A percentile compares a stretch with the other conserved stretches of the same genome.
Evolutionary conservation across 495 filamentous ascomycete species (phyloP).

Genomic region (Xylona heveae): DNA sequence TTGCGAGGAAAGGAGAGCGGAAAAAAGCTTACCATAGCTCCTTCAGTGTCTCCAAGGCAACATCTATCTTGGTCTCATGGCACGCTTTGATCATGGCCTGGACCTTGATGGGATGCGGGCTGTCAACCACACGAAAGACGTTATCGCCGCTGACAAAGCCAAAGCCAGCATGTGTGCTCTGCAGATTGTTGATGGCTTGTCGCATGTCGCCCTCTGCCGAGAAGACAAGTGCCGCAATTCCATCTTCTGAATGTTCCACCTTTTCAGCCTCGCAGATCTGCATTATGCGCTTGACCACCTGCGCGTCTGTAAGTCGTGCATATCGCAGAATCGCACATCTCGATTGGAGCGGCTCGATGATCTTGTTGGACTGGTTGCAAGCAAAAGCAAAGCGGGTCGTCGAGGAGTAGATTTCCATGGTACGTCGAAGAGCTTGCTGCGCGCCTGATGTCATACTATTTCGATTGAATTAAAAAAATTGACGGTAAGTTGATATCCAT

Average conservation of each 20-base stretch:
- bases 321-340: constrained; percentile 94
- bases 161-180: constrained; percentile 88
- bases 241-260: constrained; percentile 70
- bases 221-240: constrained; percentile 86
- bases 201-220: constrained; percentile 97
- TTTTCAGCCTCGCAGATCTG: constrained; percentile 78
- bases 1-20: neutral
- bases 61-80: constrained; percentile 74
- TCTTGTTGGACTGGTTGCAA: constrained; percentile 97
- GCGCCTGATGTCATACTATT: constrained; percentile 81
- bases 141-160: constrained; percentile 95
- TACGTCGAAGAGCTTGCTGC: constrained; percentile 84
- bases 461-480: neutral
- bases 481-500: too few species aligned
- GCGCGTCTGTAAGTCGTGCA: constrained; percentile 72
- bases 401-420: constrained; percentile 97
- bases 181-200: constrained; percentile 96
- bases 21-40: constrained; percentile 52
- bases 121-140: constrained; percentile 95
- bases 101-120: constrained; percentile 90
- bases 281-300: constrained; percentile 72
- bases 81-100: constrained; percentile 97
- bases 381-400: constrained; percentile 97
- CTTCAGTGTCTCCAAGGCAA: constrained; percentile 65
- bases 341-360: constrained; percentile 94